A percentile compares a stretch with the other conserved stretches of the same genome.
These are phyloP conservation scores for Aphanocladium album DNA, from an alignment of 2,329 filamentous ascomycete species.

Conservation along the genomic window DNA sequence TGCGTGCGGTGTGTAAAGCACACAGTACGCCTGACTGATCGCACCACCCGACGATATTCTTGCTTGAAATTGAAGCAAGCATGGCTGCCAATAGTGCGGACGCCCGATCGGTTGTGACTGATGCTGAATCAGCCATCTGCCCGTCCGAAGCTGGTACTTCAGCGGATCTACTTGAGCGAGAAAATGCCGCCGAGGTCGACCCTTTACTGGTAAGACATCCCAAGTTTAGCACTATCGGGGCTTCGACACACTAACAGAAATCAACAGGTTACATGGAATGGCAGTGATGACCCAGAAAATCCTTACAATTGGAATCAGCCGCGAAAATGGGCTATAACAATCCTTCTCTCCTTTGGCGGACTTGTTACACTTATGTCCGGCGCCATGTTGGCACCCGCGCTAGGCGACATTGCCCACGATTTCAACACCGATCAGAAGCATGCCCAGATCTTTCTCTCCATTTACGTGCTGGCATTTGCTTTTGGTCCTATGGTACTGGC, in stretches of 20 bases:
- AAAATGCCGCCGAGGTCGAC: neutral
- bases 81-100: neutral
- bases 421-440: conserved; percentile 20
- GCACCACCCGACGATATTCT: too few species aligned
- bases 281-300: conserved; percentile 37
- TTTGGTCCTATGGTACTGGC: conserved; percentile 31
- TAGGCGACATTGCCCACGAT: conserved; percentile 28
- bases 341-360: conserved; percentile 29
- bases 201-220: neutral
- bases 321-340: conserved; percentile 20
- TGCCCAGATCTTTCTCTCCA: conserved; percentile 29
- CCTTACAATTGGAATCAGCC: conserved; percentile 6
- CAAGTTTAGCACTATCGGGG: neutral
- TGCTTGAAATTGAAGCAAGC: neutral
- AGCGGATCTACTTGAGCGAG: neutral
- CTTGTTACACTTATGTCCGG: conserved; percentile 33
- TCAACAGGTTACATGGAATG: conserved; percentile 40
- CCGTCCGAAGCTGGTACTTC: neutral
- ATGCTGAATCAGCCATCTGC: neutral
- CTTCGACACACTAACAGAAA: neutral
- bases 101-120: neutral
- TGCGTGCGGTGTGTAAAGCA: too few species aligned
- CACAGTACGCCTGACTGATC: too few species aligned
- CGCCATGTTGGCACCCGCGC: conserved; percentile 32
- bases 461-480: conserved; percentile 30